Percentiles rank a stretch among this genome's conserved stretches.
Conservation (phyloP, 1,284 basidiomycete genomes). For the Cryptococcus floricola region DNA sequence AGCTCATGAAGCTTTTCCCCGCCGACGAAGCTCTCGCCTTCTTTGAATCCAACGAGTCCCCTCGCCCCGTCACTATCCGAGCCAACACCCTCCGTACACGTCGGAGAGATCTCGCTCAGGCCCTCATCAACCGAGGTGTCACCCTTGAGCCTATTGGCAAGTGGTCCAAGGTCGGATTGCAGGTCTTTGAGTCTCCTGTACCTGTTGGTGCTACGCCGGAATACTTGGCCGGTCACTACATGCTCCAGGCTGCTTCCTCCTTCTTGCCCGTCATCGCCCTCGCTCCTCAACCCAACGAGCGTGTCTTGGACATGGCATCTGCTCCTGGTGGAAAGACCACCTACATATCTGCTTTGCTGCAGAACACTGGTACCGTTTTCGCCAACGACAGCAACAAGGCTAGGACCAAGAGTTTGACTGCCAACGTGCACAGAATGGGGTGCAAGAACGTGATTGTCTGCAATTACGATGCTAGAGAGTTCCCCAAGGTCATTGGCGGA, state of each 20-base stretch:
- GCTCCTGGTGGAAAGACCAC: slow-evolving; percentile 98
- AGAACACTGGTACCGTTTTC: slow-evolving; percentile 97
- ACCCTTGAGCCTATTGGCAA: slow-evolving; percentile 97
- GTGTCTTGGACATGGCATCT: slow-evolving; percentile 97
- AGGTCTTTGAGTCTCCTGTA: slow-evolving; percentile 94
- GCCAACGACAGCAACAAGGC: slow-evolving; percentile 96
- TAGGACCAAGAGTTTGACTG: slow-evolving; percentile 91
- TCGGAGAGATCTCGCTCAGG: slow-evolving; percentile 89
- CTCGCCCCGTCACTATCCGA: slow-evolving; percentile 94
- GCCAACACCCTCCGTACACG: slow-evolving; percentile 95
- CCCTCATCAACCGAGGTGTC: slow-evolving; percentile 91
- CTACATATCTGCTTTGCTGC: slow-evolving; percentile 90
- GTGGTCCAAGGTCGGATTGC: slow-evolving; percentile 97
- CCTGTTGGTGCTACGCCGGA: slow-evolving; percentile 97
- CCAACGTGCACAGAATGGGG: slow-evolving; percentile 93
- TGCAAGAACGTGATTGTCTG: slow-evolving; percentile 98
- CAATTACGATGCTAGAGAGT: slow-evolving; percentile 95
- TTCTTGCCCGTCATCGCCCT: slow-evolving; percentile 99
- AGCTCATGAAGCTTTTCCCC: slow-evolving; percentile 90
- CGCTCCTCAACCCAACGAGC: slow-evolving; percentile 85
- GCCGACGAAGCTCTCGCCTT: slow-evolving; percentile 96
- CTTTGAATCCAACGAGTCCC: slow-evolving; percentile 96
- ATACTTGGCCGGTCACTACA: slow-evolving; percentile 98
- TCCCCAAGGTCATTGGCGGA: slow-evolving; percentile 99
- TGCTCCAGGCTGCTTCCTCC: slow-evolving; percentile 98